These are phyloP conservation scores for Chlamydomonas eustigma DNA, from an alignment of 139 green algal species.

Conservation along the genomic window DNA sequence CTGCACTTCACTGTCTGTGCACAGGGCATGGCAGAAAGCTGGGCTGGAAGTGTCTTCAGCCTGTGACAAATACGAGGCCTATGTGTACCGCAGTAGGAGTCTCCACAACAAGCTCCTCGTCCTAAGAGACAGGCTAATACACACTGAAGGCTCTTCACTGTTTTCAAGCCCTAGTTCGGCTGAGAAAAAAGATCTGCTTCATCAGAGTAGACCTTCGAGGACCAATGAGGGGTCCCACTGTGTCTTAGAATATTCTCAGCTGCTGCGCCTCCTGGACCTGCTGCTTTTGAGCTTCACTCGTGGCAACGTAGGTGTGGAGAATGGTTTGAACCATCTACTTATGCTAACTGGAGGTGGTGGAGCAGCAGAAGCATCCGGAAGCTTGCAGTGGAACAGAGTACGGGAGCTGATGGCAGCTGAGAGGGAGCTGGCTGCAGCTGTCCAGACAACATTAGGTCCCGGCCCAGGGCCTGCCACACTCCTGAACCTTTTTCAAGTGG, in stretches of 20 bases:
- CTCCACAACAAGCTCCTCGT: background rate
- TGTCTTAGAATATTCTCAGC: no score
- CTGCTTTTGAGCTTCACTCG: background rate
- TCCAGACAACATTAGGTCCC: background rate
- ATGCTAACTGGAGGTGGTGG: background rate
- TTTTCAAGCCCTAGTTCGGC: no score
- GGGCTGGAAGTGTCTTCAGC: background rate
- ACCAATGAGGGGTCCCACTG: no score
- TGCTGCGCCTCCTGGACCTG: background rate
- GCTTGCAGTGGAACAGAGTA: background rate
- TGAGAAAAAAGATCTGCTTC: no score
- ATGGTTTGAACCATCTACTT: background rate
- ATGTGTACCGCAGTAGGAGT: conserved; percentile 3
- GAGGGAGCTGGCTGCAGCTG: background rate
- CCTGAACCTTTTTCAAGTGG: background rate
- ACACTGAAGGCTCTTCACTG: no score
- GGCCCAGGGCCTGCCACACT: background rate
- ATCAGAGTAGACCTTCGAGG: no score
- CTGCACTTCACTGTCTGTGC: background rate
- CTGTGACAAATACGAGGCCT: conserved; percentile 3
- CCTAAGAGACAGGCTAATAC: no score
- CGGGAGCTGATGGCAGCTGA: background rate
- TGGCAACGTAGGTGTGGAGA: background rate
- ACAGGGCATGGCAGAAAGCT: background rate
- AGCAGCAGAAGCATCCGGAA: background rate